A percentile compares a stretch with the other conserved stretches of the same genome.
phyloP scores from a whole-genome alignment of 345 rosid genomes.

The Laguncularia racemosa region DNA sequence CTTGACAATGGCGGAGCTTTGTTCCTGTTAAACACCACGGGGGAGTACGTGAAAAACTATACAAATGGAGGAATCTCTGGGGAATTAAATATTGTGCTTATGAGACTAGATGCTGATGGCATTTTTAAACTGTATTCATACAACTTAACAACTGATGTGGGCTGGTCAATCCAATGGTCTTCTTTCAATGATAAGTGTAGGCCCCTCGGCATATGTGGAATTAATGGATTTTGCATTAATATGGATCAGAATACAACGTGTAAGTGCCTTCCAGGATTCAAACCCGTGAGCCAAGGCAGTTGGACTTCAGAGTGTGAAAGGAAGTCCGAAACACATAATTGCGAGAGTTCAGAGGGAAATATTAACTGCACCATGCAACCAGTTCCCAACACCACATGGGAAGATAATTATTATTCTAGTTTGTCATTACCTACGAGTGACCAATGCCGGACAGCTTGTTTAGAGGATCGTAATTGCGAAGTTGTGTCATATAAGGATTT shows the following conservation, averaged over 20 bases:
- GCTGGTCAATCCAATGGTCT: not conserved
- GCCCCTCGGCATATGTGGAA: slow-evolving; percentile 18
- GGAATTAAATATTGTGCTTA: not conserved
- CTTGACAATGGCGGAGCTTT: slow-evolving; percentile 5
- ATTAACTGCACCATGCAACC: too few relatives aligned
- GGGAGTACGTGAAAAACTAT: not conserved
- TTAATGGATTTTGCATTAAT: slow-evolving; percentile 16
- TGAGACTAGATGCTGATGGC: slow-evolving; percentile 9
- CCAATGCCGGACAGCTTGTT: too few relatives aligned
- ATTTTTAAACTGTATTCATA: slow-evolving; percentile 5
- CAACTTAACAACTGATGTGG: not conserved
- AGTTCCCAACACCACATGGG: too few relatives aligned
- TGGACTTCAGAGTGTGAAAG: slow-evolving; percentile 14
- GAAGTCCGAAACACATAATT: too few relatives aligned
- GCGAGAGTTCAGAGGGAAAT: too few relatives aligned
- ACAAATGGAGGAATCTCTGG: not conserved
- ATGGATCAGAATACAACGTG: slow-evolving; percentile 4
- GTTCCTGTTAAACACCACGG: slow-evolving; percentile 4
- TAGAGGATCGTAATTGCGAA: too few relatives aligned
- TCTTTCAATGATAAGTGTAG: slow-evolving; percentile 8
- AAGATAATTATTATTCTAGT: too few relatives aligned
- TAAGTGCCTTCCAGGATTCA: slow-evolving; percentile 15
- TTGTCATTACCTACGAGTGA: too few relatives aligned
- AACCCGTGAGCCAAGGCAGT: slow-evolving; percentile 1
- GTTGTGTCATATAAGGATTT: too few relatives aligned